Percentiles rank a stretch among this genome's conserved stretches.
These are phyloP conservation scores for Hirschfeldia incana DNA, from an alignment of 345 rosid species.

Conservation along the genomic window DNA sequence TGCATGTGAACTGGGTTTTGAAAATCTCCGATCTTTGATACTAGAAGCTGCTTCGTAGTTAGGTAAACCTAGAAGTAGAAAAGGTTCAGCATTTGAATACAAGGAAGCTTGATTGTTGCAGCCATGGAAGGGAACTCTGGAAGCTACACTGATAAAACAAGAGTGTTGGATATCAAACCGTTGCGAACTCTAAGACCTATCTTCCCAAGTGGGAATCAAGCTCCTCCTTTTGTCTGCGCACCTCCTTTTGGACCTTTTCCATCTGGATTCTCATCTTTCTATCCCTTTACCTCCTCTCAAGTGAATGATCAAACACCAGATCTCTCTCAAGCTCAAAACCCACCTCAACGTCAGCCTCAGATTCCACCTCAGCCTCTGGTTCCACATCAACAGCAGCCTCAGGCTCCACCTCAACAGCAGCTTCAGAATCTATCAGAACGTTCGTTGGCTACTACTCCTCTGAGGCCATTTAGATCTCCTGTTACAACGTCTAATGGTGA, in stretches of 20 bases:
- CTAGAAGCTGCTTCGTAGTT: background rate
- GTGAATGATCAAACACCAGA: constrained; percentile 33
- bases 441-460: constrained; percentile 46
- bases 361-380: background rate
- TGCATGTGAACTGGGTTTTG: background rate
- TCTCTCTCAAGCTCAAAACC: constrained; percentile 38
- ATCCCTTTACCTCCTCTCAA: constrained; percentile 52
- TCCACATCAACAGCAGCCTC: background rate
- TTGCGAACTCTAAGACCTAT: constrained; percentile 60
- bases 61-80: background rate
- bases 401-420: background rate
- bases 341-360: constrained; percentile 16
- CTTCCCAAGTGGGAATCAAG: constrained; percentile 50
- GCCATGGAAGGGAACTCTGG: constrained; percentile 47
- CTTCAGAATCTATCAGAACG: background rate
- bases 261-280: constrained; percentile 67
- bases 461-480: constrained; percentile 50
- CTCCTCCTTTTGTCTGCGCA: constrained; percentile 48
- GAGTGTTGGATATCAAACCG: constrained; percentile 76
- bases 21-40: constrained; percentile 12
- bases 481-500: constrained; percentile 38
- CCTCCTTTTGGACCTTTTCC: constrained; percentile 62
- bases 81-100: background rate
- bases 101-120: background rate
- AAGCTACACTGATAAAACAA: constrained; percentile 45